A percentile compares a stretch with the other conserved stretches of the same genome.
Conservation (phyloP, 352 stramenopile genomes). For the Pythium phragmiticola region DNA sequence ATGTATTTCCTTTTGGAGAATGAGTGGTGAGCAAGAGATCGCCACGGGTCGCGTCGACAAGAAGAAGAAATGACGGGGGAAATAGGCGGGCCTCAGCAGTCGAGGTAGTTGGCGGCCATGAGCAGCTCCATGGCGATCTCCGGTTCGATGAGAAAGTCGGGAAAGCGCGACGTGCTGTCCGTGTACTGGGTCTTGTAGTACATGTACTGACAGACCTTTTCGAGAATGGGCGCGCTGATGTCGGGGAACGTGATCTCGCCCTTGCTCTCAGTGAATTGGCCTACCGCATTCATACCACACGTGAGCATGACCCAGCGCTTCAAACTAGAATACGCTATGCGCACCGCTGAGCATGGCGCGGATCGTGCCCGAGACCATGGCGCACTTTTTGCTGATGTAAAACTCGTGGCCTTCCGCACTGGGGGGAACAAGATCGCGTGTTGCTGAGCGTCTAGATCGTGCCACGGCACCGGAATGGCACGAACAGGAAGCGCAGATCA, state of each 20-base stretch:
- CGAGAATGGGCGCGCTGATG: conserved; percentile 95
- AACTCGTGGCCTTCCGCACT: conserved; percentile 96
- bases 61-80: too few relatives aligned
- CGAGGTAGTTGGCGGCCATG: conserved; percentile 98
- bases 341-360: conserved; percentile 95
- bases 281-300: conserved; percentile 31
- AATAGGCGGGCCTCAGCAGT: conserved; percentile 58
- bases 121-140: conserved; percentile 97
- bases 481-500: neutral
- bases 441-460: conserved; percentile 15
- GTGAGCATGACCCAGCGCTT: neutral
- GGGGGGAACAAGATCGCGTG: neutral
- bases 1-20: conserved; percentile 13
- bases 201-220: conserved; percentile 98
- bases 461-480: neutral
- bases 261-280: conserved; percentile 91
- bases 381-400: conserved; percentile 92
- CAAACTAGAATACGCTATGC: conserved; percentile 15
- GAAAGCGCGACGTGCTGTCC: conserved; percentile 93
- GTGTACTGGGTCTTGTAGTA: conserved; percentile 98
- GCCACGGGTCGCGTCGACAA: too few relatives aligned
- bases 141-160: conserved; percentile 98
- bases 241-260: conserved; percentile 97
- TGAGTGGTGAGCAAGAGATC: neutral
- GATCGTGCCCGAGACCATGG: conserved; percentile 95